Conservation (phyloP, 306 rosid species). For the Trifolium fragiferum region DNA sequence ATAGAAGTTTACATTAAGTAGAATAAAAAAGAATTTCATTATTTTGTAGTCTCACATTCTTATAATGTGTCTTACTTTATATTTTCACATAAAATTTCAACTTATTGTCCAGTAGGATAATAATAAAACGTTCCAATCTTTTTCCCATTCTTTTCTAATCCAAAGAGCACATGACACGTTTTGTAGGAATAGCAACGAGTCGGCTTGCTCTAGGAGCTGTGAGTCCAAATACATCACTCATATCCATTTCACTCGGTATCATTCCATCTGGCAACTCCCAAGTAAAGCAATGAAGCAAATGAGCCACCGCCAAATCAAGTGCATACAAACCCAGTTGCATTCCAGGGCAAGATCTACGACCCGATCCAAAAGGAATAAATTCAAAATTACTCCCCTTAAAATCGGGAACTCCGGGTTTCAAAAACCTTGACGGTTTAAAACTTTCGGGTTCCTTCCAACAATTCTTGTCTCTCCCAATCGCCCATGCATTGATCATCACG, state of each 20-base stretch:
- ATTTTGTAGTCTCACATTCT: neutral
- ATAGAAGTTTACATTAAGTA: constrained; percentile 4
- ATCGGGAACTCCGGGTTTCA: constrained; percentile 58
- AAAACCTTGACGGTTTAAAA: constrained; percentile 68
- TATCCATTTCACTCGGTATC: constrained; percentile 79
- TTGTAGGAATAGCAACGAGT: constrained; percentile 71
- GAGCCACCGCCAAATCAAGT: constrained; percentile 74
- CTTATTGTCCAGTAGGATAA: neutral
- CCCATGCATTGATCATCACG: constrained; percentile 84
- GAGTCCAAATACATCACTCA: constrained; percentile 85
- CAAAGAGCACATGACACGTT: constrained; percentile 61
- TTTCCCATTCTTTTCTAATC: constrained; percentile 4
- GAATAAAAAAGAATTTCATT: neutral
- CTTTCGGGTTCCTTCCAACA: constrained; percentile 67
- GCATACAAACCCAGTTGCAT: constrained; percentile 85
- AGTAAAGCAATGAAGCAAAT: constrained; percentile 78
- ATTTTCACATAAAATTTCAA: neutral
- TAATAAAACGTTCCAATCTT: neutral
- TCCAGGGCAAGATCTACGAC: constrained; percentile 93
- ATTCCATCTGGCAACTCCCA: constrained; percentile 87
- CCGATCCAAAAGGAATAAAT: constrained; percentile 92
- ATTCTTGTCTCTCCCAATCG: constrained; percentile 71
- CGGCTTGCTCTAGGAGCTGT: constrained; percentile 87
- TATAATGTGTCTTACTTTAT: neutral
- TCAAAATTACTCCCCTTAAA: constrained; percentile 85